Conservation (phyloP, 345 rosid species). For the Camelina hispida region DNA sequence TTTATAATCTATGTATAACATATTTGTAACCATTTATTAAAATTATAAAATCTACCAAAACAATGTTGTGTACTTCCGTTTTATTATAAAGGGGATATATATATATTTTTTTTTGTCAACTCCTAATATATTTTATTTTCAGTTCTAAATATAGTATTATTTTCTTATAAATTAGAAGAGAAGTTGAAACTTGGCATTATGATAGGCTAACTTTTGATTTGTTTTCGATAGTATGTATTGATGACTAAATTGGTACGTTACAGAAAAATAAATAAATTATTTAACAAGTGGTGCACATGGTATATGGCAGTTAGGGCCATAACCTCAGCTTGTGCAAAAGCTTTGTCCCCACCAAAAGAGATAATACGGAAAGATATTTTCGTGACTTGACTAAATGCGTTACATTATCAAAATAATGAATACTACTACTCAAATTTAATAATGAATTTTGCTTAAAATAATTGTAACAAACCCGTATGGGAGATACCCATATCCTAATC, state of each 20-base stretch:
- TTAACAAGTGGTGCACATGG: conserved; percentile 45
- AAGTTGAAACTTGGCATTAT: neutral
- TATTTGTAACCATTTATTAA: no score
- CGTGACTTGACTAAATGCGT: conserved; percentile 41
- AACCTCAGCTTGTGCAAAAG: conserved; percentile 45
- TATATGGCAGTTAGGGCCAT: conserved; percentile 48
- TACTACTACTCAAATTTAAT: neutral
- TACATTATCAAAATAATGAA: conserved; percentile 9
- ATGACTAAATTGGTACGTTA: conserved; percentile 37
- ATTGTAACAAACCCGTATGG: conserved; percentile 40
- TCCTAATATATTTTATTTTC: neutral
- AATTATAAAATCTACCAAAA: no score
- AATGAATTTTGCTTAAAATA: conserved; percentile 19
- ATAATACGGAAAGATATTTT: conserved; percentile 38
- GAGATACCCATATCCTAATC: conserved; percentile 35
- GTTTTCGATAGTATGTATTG: neutral
- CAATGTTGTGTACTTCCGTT: no score
- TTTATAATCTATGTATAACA: no score
- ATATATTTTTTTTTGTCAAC: no score
- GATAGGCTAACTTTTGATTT: neutral
- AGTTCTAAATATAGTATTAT: neutral
- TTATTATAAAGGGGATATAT: no score
- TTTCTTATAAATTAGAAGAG: neutral
- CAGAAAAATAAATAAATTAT: conserved; percentile 11
- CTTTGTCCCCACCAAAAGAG: conserved; percentile 39